Evolutionary conservation across 2,329 filamentous ascomycete species (phyloP), one percentile per base, ranked within the genome.

Genomic region (Trichothecium sympodiale): DNA sequence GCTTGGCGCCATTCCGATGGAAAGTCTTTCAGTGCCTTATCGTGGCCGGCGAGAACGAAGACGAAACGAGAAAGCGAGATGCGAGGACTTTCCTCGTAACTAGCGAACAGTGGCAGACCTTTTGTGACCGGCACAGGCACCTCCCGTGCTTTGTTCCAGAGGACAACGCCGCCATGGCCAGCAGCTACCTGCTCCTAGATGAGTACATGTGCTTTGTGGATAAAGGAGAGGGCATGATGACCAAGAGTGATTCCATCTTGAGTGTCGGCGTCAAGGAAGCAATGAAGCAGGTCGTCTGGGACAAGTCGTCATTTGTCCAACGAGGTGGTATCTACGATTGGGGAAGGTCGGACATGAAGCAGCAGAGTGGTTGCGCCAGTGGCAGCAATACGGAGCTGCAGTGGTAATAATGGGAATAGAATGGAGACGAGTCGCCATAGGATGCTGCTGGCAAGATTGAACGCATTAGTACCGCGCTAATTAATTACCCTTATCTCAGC

Each of bases 1-100:
- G 43, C 28, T 49, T 74, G 9, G 46, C 49, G 4, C 69, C 69
- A 3, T 70, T 69, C 39, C 61, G 70, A 0, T 74, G 69, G 69
- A 74, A 73, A 46, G 61, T 56, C 18, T 76, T 75, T 46, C 69
- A 74, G 44, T 61, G 64, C 5, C 54, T 75, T n/a, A 55, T 66
- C 5, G 65, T 74, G 3, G 55, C 51, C 12, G 68, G 66, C 2
- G 69, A 74, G 49, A 74, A 74, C 43, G 68, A 71, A 33, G 56
- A 55, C 6, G 50, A 53, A 3, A 44, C 53, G 23, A 58, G 56
- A 5, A 46, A 61, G 31, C 50, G 59, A 3, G 56, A 67, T 42
- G 67, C 59, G 3, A 52, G 55, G 31, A 51, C 52, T 9, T 66
- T 71, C 29, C 44, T 60, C 16, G 64, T 73, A 38, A 59, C 59